Base-by-base conservation (phyloP, 345 rosid species). In the Bruguiera gymnorhiza region DNA sequence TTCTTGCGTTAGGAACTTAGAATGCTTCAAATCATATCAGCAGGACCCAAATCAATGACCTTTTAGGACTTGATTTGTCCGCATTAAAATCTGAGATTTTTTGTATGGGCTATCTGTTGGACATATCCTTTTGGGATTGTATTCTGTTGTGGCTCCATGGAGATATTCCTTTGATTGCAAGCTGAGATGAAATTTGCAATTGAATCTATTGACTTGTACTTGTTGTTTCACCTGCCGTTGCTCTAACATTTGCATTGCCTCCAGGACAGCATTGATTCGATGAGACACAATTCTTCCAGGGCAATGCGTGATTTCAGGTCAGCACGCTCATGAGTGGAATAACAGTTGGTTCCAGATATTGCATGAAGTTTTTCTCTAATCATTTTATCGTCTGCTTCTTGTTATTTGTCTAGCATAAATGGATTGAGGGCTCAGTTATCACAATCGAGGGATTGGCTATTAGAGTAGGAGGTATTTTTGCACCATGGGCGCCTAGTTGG, bases 321-420 rank as follows among this genome's bases (percentile, higher is more conserved):
- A 72, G 70, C 65, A 65, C 24, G 30, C 39, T 57, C 27, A 57
- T 65, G 59, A 67, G 24, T 64, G 50, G 50, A 43, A 43, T 39
- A 46, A 23, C 48, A 1, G 56, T 8, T 43, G 15, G 62, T 31
- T 30, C 19, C 46, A 59, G 43, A 43, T 21, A 32, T 27, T 19
- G 9, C 32, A 32, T 51, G 62, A 50, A 55, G 23, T 57, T 13
- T 43, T 34, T 64, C 46, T 65, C 70, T 65, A 30, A 72, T 66
- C 11, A 30, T 46, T 64, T 72, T 65, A 32, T 50, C 4, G 34
- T 59, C 16, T 31, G 56, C 20, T 57, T 46, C 27, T 59, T 36
- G 58, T 64, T 63, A 64, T 60, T 21, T 65, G 48, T 26, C 51
- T 72, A 72, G 69, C 69, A 46, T 63, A 54, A 43, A 43, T 43